Conservation (phyloP, 306 rosid species). For the Acacia confusa region DNA sequence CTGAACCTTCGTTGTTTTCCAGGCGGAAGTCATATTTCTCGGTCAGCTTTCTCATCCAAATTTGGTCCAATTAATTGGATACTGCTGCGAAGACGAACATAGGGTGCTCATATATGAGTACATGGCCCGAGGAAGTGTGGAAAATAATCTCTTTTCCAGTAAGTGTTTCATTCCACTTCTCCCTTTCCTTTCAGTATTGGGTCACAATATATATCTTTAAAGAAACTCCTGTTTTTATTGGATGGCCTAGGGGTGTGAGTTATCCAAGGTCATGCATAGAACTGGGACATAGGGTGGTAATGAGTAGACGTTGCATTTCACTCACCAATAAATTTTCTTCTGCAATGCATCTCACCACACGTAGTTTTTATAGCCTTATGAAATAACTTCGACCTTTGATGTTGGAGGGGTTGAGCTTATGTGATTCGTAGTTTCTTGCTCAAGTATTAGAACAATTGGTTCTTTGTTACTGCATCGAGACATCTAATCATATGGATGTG, state of each 20-base stretch:
- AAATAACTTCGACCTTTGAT: neutral
- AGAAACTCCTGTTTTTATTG: neutral
- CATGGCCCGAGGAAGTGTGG: slow-evolving; percentile 94
- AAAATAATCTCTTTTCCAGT: slow-evolving; percentile 90
- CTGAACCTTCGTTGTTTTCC: slow-evolving; percentile 40
- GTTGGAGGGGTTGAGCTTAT: neutral
- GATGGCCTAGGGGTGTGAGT: neutral
- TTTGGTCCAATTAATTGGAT: slow-evolving; percentile 89
- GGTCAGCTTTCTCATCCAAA: slow-evolving; percentile 99
- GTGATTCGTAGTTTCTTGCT: neutral
- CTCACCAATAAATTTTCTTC: neutral
- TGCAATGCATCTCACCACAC: slow-evolving; percentile 22
- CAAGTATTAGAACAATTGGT: neutral
- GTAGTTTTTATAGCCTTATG: slow-evolving; percentile 24
- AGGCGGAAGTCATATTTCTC: slow-evolving; percentile 99
- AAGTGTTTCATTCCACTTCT: slow-evolving; percentile 35
- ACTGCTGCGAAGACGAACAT: slow-evolving; percentile 95
- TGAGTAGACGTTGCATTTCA: neutral
- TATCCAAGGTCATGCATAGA: neutral
- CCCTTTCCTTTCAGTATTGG: neutral
- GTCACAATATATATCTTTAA: neutral
- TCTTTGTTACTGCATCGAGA: slow-evolving; percentile 24
- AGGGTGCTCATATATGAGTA: slow-evolving; percentile 90
- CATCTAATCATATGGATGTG: neutral
- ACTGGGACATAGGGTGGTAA: neutral